phyloP scores from a whole-genome alignment of 805 yeast genomes.

The Starmera amethionina region DNA sequence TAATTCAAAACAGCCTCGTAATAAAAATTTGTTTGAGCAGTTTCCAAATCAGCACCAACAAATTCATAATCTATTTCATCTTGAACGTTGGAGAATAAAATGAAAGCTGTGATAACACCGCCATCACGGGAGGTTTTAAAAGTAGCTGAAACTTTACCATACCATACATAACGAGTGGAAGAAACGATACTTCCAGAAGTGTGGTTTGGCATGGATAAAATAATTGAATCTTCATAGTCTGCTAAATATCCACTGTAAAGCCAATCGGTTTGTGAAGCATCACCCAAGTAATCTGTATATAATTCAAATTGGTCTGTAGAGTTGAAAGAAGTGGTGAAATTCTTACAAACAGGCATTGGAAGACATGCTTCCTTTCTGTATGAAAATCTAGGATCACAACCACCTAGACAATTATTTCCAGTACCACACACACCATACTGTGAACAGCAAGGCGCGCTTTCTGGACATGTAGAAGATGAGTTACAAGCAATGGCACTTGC shows the following conservation, averaged over 20 bases:
- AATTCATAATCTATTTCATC: conserved; percentile 89
- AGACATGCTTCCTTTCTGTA: conserved; percentile 52
- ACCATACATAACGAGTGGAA: conserved; percentile 76
- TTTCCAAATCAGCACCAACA: conserved; percentile 62
- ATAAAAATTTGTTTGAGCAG: conserved; percentile 73
- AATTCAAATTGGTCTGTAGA: conserved; percentile 10
- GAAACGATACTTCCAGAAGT: conserved; percentile 74
- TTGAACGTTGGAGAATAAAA: conserved; percentile 72
- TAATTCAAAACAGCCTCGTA: conserved; percentile 65
- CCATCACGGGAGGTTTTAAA: conserved; percentile 63
- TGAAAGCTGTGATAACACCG: conserved; percentile 81
- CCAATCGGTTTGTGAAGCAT: conserved; percentile 61
- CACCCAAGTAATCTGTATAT: conserved; percentile 33
- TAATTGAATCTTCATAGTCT: conserved; percentile 44
- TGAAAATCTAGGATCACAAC: conserved; percentile 75
- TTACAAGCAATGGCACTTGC: conserved; percentile 33
- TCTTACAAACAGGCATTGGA: conserved; percentile 73
- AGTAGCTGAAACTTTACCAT: conserved; percentile 65
- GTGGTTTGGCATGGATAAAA: conserved; percentile 71
- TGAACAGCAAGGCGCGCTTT: conserved; percentile 76
- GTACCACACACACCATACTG: conserved; percentile 74
- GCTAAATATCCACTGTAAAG: conserved; percentile 46
- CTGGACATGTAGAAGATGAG: conserved; percentile 55
- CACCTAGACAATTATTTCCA: conserved; percentile 72
- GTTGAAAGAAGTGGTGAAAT: conserved; percentile 33